These are phyloP conservation scores for Starmerella floris DNA, from an alignment of 805 yeast species.

Conservation along the genomic window DNA sequence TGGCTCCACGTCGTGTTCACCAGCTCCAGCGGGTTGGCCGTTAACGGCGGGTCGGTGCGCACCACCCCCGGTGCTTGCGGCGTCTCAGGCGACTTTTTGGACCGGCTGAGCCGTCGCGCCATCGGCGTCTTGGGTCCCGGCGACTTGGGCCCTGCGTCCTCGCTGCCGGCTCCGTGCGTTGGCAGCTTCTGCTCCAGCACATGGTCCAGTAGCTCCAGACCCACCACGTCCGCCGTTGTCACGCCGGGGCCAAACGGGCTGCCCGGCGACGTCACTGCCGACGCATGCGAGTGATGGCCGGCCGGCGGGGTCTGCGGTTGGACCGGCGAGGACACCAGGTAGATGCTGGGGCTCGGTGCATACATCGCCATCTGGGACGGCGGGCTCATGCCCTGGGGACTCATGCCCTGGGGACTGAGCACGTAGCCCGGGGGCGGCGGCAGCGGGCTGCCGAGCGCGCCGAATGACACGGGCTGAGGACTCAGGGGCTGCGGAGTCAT, in stretches of 20 bases:
- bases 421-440: background rate
- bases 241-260: slow-evolving; percentile 17
- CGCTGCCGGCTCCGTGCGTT: background rate
- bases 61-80: slow-evolving; percentile 9
- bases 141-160: background rate
- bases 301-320: background rate
- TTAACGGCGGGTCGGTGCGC: slow-evolving; percentile 14
- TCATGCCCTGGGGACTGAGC: background rate
- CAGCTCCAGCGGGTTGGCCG: slow-evolving; percentile 17
- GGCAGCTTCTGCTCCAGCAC: slow-evolving; percentile 29
- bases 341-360: background rate
- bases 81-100: slow-evolving; percentile 5
- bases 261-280: slow-evolving; percentile 8
- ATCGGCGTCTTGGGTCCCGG: background rate
- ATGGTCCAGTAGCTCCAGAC: slow-evolving; percentile 25
- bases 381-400: slow-evolving; percentile 8
- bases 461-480: background rate
- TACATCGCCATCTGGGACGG: slow-evolving; percentile 2
- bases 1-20: slow-evolving; percentile 19
- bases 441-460: background rate
- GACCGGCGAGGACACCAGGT: background rate
- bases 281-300: background rate
- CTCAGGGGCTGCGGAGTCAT: background rate
- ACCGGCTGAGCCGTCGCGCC: slow-evolving; percentile 5
- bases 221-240: slow-evolving; percentile 18